A percentile compares a stretch with the other conserved stretches of the same genome.
phyloP scores from a whole-genome alignment of 2,329 filamentous ascomycete genomes.

The Diaporthe sp. region DNA sequence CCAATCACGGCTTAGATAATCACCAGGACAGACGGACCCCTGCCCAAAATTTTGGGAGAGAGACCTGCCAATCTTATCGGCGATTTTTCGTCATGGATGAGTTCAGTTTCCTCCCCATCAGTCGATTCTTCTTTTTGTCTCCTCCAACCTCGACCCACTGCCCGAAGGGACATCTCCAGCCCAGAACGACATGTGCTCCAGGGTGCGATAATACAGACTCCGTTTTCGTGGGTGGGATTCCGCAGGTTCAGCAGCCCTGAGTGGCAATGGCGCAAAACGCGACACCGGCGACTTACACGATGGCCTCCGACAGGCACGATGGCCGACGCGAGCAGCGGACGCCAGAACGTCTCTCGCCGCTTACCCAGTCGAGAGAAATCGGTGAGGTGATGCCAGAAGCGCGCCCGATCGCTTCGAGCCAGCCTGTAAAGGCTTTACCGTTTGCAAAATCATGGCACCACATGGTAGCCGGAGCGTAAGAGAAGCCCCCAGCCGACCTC shows the following conservation, averaged over 20 bases:
- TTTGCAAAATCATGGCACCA: conserved; percentile 90
- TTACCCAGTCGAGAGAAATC: conserved; percentile 73
- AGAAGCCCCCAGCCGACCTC: conserved; percentile 41
- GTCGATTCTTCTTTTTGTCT: conserved; percentile 26
- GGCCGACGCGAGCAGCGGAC: conserved; percentile 27
- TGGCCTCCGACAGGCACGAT: conserved; percentile 39
- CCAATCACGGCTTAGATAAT: conserved; percentile 9
- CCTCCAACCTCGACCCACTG: not conserved
- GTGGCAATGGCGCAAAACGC: conserved; percentile 42
- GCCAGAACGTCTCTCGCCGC: conserved; percentile 45
- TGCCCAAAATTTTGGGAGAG: conserved; percentile 25
- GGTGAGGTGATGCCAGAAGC: conserved; percentile 65
- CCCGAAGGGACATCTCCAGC: too few species aligned
- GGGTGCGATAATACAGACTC: conserved; percentile 22
- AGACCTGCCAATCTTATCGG: conserved; percentile 35
- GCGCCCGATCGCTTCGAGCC: conserved; percentile 46
- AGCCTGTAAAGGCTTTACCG: conserved; percentile 57
- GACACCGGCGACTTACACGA: conserved; percentile 37
- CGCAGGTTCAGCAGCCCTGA: conserved; percentile 2
- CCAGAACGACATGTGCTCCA: conserved; percentile 21
- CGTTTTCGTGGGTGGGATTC: conserved; percentile 1
- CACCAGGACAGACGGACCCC: not conserved
- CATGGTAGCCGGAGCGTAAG: conserved; percentile 90
- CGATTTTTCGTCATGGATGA: conserved; percentile 34
- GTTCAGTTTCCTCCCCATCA: conserved; percentile 10